Conservation (phyloP, 208 protist genomes). For the Crithidia mellificae region DNA sequence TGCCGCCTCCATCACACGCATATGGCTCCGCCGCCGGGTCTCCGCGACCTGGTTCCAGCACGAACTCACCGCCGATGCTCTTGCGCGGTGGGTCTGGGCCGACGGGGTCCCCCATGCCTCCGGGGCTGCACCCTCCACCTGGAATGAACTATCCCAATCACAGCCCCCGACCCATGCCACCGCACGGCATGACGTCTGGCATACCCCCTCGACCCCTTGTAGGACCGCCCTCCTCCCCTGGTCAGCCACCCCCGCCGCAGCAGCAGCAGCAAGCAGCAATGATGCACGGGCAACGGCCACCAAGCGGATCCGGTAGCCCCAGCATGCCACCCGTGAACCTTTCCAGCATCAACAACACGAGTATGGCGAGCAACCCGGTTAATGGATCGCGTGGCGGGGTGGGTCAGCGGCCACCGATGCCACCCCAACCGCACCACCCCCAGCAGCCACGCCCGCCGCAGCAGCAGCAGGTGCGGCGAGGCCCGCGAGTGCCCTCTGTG, state of each 20-base stretch:
- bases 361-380: not conserved
- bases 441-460: conserved; percentile 1
- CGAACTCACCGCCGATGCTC: not conserved
- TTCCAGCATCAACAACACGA: conserved; percentile 1
- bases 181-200: not conserved
- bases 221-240: not conserved
- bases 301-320: conserved; percentile 1
- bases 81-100: not conserved
- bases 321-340: not conserved
- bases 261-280: too few relatives aligned
- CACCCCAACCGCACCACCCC: not conserved
- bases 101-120: not conserved
- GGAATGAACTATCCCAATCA: not conserved
- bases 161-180: conserved; percentile 3
- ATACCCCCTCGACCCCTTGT: not conserved
- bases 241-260: not conserved
- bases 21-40: not conserved
- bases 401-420: not conserved
- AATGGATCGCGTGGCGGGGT: not conserved
- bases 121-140: not conserved
- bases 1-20: not conserved
- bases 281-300: not conserved
- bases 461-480: conserved; percentile 12
- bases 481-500: conserved; percentile 21
- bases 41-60: not conserved